Conservation (phyloP, 2,329 filamentous ascomycete species). For the Colletotrichum sp. region DNA sequence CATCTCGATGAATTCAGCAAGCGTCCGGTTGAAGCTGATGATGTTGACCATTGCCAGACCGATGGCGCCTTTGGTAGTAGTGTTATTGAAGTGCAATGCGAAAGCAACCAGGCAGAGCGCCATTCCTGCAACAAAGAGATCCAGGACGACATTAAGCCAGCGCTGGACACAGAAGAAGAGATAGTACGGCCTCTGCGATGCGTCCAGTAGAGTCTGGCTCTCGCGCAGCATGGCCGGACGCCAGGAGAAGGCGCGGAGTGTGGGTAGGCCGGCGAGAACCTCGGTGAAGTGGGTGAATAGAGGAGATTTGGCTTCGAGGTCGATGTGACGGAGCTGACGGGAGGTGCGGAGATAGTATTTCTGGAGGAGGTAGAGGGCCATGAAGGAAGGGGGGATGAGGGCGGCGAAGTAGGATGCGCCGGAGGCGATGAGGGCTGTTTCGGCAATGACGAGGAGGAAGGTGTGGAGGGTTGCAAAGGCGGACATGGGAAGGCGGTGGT, state of each 20-base stretch:
- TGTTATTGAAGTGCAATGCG: conserved; percentile 34
- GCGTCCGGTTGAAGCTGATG: conserved; percentile 31
- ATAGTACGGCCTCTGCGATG: conserved; percentile 55
- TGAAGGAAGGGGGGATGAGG: conserved; percentile 45
- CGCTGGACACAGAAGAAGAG: conserved; percentile 53
- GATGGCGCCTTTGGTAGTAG: conserved; percentile 31
- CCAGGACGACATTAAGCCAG: conserved; percentile 53
- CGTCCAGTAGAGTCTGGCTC: conserved; percentile 41
- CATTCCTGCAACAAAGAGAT: conserved; percentile 53
- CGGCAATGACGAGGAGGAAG: conserved; percentile 40
- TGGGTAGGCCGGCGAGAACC: conserved; percentile 49
- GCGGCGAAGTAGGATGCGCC: conserved; percentile 48
- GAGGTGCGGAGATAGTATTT: conserved; percentile 61
- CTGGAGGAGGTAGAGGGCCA: conserved; percentile 50
- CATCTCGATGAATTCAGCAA: conserved; percentile 34
- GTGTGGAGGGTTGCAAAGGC: not conserved
- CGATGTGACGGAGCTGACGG: conserved; percentile 57
- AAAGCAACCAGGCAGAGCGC: conserved; percentile 54
- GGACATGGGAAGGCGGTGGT: conserved; percentile 40
- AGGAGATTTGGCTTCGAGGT: conserved; percentile 55
- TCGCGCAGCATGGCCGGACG: conserved; percentile 39
- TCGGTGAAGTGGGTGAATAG: conserved; percentile 58
- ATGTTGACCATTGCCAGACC: conserved; percentile 32
- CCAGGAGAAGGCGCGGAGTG: conserved; percentile 57
- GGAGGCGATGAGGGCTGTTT: conserved; percentile 47